A percentile compares a stretch with the other conserved stretches of the same genome.
Evolutionary conservation across 2,329 filamentous ascomycete species (phyloP).

Genomic region (Huntiella abstrusa): DNA sequence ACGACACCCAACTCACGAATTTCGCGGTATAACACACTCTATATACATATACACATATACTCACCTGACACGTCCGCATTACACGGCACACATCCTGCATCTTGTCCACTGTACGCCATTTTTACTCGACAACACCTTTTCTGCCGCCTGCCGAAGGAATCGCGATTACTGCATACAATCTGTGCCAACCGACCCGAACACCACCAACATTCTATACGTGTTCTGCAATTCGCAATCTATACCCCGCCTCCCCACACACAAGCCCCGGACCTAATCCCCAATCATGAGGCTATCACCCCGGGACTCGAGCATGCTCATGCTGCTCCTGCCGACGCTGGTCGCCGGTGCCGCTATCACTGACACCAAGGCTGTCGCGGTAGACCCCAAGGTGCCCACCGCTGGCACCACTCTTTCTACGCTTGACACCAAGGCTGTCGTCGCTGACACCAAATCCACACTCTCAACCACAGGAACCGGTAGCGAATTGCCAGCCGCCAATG

Average conservation of each 20-base stretch:
- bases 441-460: slow-evolving; percentile 19
- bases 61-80: not conserved
- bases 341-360: slow-evolving; percentile 7
- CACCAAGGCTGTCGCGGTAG: not conserved
- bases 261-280: not conserved
- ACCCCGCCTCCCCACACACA: not conserved
- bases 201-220: not conserved
- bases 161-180: not conserved
- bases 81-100: not conserved
- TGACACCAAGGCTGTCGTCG: slow-evolving; percentile 6
- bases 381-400: not conserved
- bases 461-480: slow-evolving; percentile 26
- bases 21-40: too few species aligned
- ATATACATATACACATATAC: not conserved
- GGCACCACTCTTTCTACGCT: not conserved
- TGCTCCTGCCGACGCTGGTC: slow-evolving; percentile 10
- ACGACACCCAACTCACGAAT: not conserved
- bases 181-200: not conserved
- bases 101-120: not conserved
- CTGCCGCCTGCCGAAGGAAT: not conserved
- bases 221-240: not conserved
- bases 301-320: slow-evolving; percentile 8
- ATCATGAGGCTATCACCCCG: slow-evolving; percentile 10
- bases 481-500: slow-evolving; percentile 17
- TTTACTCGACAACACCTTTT: not conserved